These are phyloP conservation scores for Orbilia oligospora DNA, from an alignment of 2,329 filamentous ascomycete species.

Conservation along the genomic window DNA sequence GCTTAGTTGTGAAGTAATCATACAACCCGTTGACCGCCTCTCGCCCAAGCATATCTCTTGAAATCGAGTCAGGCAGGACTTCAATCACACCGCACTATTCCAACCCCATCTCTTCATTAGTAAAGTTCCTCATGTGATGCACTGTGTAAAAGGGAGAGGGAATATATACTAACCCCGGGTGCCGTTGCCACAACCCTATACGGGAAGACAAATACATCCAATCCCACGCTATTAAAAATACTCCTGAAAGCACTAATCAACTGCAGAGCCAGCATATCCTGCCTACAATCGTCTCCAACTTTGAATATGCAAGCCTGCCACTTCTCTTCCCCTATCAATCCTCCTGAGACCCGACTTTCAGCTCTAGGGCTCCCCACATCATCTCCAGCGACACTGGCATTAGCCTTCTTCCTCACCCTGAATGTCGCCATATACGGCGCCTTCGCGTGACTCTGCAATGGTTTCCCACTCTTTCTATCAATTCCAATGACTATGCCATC, in stretches of 20 bases:
- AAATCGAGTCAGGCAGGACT: slow-evolving; percentile 96
- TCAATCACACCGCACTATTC: slow-evolving; percentile 91
- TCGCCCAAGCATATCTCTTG: slow-evolving; percentile 96
- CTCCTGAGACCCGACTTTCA: slow-evolving; percentile 65
- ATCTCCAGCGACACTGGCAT: slow-evolving; percentile 66
- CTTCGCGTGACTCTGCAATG: slow-evolving; percentile 96
- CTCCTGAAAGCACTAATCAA: slow-evolving; percentile 98
- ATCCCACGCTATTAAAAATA: slow-evolving; percentile 93
- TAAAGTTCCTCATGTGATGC: not conserved
- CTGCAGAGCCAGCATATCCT: slow-evolving; percentile 95
- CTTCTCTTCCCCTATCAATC: slow-evolving; percentile 76
- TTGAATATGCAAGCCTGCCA: slow-evolving; percentile 99
- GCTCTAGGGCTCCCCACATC: slow-evolving; percentile 57
- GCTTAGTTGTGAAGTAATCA: slow-evolving; percentile 98
- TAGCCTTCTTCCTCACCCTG: slow-evolving; percentile 86
- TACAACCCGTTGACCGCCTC: slow-evolving; percentile 98
- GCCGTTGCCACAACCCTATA: slow-evolving; percentile 98
- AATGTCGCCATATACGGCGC: slow-evolving; percentile 99
- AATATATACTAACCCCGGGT: slow-evolving; percentile 72
- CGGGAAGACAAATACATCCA: slow-evolving; percentile 97
- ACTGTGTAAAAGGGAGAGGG: not conserved
- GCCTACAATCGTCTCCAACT: slow-evolving; percentile 96
- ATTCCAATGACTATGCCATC: slow-evolving; percentile 98
- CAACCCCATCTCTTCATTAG: not conserved
- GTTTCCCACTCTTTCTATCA: slow-evolving; percentile 97